Conservation (phyloP, 2,329 filamentous ascomycete genomes). For the Huntiella abstrusa region DNA sequence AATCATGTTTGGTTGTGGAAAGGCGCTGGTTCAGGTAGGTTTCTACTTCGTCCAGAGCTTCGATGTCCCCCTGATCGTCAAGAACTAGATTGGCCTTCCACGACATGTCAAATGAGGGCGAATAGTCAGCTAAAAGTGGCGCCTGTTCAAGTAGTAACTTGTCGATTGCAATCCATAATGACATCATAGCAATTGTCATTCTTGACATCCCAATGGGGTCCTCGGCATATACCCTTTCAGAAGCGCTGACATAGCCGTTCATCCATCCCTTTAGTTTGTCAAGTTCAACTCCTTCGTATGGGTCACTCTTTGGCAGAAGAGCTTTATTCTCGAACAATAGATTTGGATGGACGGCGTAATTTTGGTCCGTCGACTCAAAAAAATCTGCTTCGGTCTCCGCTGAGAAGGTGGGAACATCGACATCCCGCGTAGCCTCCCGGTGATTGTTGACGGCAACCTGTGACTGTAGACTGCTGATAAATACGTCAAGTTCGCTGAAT, state of each 20-base stretch:
- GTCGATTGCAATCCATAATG: not conserved
- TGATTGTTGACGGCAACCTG: no score
- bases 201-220: not conserved
- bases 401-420: no score
- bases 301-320: no score
- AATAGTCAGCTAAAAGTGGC: not conserved
- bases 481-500: no score
- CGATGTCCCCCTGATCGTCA: constrained; percentile 24
- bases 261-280: not conserved
- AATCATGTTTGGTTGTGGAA: not conserved
- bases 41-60: constrained; percentile 27
- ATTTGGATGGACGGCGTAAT: no score
- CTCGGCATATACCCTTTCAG: constrained; percentile 19
- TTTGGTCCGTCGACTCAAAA: no score
- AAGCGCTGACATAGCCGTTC: constrained; percentile 20
- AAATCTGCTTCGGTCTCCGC: no score
- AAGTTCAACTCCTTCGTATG: no score
- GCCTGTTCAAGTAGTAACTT: not conserved
- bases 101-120: not conserved
- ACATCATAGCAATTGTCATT: not conserved
- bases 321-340: no score
- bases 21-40: constrained; percentile 18
- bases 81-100: constrained; percentile 28
- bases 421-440: no score
- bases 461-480: no score